Evolutionary conservation across 129 eudicot genomes (phyloP).

Genomic region (Pseudognaphalium luteoalbum): DNA sequence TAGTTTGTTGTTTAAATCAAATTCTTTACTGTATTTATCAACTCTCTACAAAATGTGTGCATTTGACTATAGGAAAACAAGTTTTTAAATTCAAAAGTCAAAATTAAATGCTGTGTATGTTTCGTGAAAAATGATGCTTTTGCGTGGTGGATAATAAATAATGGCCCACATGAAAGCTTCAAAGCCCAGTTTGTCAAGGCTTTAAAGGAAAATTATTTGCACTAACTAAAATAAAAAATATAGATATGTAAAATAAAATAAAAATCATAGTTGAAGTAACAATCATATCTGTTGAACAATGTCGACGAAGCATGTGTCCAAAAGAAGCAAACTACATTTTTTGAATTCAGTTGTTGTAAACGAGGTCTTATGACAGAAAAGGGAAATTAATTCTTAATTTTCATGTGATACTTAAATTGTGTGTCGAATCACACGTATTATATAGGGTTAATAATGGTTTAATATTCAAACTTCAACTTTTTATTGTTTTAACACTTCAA

Average conservation of each 20-base stretch:
- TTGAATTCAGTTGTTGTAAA: background rate
- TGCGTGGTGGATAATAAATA: background rate
- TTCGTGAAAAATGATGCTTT: slow-evolving; percentile 10
- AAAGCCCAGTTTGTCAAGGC: slow-evolving; percentile 23
- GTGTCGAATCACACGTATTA: too few relatives aligned
- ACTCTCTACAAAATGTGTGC: too few relatives aligned
- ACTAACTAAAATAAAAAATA: background rate
- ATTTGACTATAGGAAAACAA: background rate
- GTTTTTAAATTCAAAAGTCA: background rate
- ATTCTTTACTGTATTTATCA: too few relatives aligned
- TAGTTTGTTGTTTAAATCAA: too few relatives aligned
- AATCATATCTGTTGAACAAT: background rate
- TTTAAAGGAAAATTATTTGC: slow-evolving; percentile 3
- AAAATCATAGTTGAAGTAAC: background rate
- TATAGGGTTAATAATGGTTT: too few relatives aligned
- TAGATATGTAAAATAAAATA: too few relatives aligned
- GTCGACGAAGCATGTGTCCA: background rate
- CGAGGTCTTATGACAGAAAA: background rate
- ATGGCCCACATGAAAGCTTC: slow-evolving; percentile 9
- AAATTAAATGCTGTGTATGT: background rate
- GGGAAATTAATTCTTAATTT: too few relatives aligned
- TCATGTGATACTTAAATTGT: too few relatives aligned
- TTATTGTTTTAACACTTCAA: too few relatives aligned
- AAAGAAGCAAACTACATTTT: background rate
- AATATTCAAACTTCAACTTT: too few relatives aligned